Percentiles rank a stretch among this genome's conserved stretches.
Evolutionary conservation across 129 eudicot genomes (phyloP).

Genomic region (Flaveria bidentis): DNA sequence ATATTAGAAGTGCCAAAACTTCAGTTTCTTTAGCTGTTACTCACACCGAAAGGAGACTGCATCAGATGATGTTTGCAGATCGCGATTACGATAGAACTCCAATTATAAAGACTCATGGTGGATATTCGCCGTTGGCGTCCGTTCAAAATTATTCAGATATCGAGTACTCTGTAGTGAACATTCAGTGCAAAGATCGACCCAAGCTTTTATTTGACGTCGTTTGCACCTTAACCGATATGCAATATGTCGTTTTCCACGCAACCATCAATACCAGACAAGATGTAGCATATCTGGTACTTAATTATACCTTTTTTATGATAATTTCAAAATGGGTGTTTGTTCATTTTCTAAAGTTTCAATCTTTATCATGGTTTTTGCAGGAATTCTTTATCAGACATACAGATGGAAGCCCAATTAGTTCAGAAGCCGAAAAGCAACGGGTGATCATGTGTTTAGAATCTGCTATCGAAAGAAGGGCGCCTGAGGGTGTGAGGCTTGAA

Average conservation of each 20-base stretch:
- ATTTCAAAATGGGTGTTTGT: conserved; percentile 5
- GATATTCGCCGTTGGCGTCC: conserved; percentile 48
- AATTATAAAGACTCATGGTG: conserved; percentile 32
- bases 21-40: conserved; percentile 65
- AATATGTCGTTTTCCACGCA: conserved; percentile 84
- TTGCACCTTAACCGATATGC: conserved; percentile 89
- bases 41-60: conserved; percentile 89
- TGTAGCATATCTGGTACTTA: conserved; percentile 64
- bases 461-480: conserved; percentile 80
- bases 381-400: conserved; percentile 78
- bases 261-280: conserved; percentile 61
- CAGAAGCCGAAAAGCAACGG: conserved; percentile 87
- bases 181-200: conserved; percentile 79
- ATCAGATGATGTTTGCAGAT: conserved; percentile 93
- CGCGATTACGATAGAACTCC: conserved; percentile 79
- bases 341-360: conserved; percentile 13
- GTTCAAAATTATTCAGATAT: conserved; percentile 72
- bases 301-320: background rate
- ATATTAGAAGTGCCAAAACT: conserved; percentile 80
- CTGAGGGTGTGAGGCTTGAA: conserved; percentile 84
- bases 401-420: conserved; percentile 82
- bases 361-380: conserved; percentile 35
- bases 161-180: conserved; percentile 76
- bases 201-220: conserved; percentile 86
- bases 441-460: conserved; percentile 75